A percentile compares a stretch with the other conserved stretches of the same genome.
Conservation (phyloP, 306 rosid genomes). For the barrel medic (Medicago truncatula) region DNA sequence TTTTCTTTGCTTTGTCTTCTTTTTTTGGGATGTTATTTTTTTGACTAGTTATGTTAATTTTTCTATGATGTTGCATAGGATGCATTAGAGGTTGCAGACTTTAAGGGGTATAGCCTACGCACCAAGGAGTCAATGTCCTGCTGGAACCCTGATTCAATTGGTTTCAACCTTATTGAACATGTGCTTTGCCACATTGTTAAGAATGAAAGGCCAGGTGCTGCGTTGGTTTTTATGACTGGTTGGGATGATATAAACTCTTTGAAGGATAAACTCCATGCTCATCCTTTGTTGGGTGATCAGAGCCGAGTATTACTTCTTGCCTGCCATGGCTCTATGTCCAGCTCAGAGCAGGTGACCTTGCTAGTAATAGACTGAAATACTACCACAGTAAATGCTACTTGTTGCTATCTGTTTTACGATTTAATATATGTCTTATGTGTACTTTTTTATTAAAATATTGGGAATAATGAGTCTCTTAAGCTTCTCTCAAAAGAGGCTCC, state of each 20-base stretch:
- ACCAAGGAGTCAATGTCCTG: conserved; percentile 79
- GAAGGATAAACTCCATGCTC: conserved; percentile 82
- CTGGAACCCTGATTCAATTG: conserved; percentile 91
- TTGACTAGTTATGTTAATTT: conserved; percentile 32
- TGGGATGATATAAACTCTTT: conserved; percentile 96
- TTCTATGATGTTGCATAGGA: conserved; percentile 58
- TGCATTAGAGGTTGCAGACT: conserved; percentile 74
- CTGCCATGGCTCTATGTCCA: conserved; percentile 97
- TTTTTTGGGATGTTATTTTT: neutral
- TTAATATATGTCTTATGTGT: conserved; percentile 9
- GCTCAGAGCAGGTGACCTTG: conserved; percentile 86
- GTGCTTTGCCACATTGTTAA: conserved; percentile 81
- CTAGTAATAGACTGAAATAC: conserved; percentile 36
- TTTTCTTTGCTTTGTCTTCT: neutral
- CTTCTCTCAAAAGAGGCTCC: conserved; percentile 16
- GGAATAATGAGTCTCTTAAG: conserved; percentile 11
- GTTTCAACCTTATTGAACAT: conserved; percentile 86
- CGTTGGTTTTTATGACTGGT: conserved; percentile 97
- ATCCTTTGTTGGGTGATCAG: conserved; percentile 83
- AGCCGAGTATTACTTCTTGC: conserved; percentile 74
- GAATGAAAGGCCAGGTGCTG: conserved; percentile 80
- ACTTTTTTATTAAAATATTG: conserved; percentile 18
- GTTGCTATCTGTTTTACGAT: conserved; percentile 33
- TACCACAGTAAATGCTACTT: conserved; percentile 13
- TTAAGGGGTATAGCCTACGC: conserved; percentile 63